phyloP scores from a whole-genome alignment of 768 basidiomycete genomes.

The Tephrocybe rancida region DNA sequence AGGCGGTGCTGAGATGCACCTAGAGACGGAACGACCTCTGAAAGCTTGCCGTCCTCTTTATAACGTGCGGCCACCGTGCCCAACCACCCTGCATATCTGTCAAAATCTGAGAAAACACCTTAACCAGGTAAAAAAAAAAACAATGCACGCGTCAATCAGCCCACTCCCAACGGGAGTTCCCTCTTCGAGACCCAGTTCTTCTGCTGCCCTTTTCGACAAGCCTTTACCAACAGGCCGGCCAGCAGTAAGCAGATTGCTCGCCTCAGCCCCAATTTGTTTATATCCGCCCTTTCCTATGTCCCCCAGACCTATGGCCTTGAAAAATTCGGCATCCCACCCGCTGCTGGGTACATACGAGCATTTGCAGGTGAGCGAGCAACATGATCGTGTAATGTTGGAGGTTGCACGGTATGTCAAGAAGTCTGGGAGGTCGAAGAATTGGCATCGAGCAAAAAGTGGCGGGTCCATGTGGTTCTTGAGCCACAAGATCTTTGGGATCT shows the following conservation, averaged over 20 bases:
- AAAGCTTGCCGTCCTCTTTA: slow-evolving; percentile 52
- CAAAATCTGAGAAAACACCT: not conserved
- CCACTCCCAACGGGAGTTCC: slow-evolving; percentile 94
- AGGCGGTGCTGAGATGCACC: slow-evolving; percentile 81
- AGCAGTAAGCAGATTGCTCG: slow-evolving; percentile 74
- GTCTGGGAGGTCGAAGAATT: slow-evolving; percentile 93
- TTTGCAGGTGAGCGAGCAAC: slow-evolving; percentile 95
- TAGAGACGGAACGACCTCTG: slow-evolving; percentile 56
- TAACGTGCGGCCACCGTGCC: slow-evolving; percentile 90
- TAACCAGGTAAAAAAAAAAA: slow-evolving; percentile 7
- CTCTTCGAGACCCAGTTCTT: slow-evolving; percentile 80
- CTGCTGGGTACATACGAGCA: slow-evolving; percentile 85
- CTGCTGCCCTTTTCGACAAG: slow-evolving; percentile 75
- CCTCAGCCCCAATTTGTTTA: slow-evolving; percentile 70
- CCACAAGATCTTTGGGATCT: slow-evolving; percentile 97
- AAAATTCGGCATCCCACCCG: slow-evolving; percentile 92
- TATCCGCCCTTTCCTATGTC: slow-evolving; percentile 72
- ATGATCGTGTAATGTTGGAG: slow-evolving; percentile 69
- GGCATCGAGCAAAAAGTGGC: slow-evolving; percentile 69
- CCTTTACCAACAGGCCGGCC: slow-evolving; percentile 86
- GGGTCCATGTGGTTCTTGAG: slow-evolving; percentile 86
- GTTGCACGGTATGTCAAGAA: slow-evolving; percentile 95
- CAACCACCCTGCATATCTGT: slow-evolving; percentile 92
- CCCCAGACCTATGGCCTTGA: slow-evolving; percentile 78
- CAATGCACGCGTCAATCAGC: slow-evolving; percentile 88